Evolutionary conservation across 2,329 filamentous ascomycete species (phyloP).

Genomic region (Rhynchosporium secalis): DNA sequence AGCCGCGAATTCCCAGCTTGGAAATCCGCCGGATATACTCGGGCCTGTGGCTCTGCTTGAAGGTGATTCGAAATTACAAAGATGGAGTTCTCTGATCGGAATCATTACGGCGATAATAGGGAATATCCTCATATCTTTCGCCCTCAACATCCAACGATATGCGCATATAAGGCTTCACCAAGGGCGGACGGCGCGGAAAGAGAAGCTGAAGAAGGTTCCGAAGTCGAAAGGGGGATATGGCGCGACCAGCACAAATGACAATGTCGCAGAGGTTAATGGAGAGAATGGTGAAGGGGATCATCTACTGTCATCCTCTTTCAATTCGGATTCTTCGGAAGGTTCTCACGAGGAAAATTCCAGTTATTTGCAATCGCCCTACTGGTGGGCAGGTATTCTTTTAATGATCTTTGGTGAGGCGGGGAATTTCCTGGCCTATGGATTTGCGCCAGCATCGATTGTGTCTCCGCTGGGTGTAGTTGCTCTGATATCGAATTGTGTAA

Average conservation of each 20-base stretch:
- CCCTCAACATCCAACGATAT: constrained; percentile 94
- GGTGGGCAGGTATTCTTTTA: constrained; percentile 91
- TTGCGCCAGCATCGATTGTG: constrained; percentile 95
- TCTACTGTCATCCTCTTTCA: constrained; percentile 53
- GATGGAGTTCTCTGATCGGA: constrained; percentile 93
- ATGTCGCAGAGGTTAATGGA: constrained; percentile 39
- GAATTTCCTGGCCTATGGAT: constrained; percentile 96
- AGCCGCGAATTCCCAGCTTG: constrained; percentile 12
- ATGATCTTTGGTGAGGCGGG: constrained; percentile 93
- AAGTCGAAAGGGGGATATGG: constrained; percentile 45
- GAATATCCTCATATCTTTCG: constrained; percentile 91
- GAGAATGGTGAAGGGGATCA: constrained; percentile 48
- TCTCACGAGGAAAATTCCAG: constrained; percentile 51
- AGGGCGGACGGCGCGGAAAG: constrained; percentile 61
- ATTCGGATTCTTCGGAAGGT: constrained; percentile 43
- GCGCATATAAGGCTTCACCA: constrained; percentile 83
- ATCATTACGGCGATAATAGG: constrained; percentile 90
- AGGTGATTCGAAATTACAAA: constrained; percentile 52
- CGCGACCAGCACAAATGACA: constrained; percentile 23
- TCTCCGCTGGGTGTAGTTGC: constrained; percentile 96
- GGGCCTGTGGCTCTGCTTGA: constrained; percentile 2
- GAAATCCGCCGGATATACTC: neutral
- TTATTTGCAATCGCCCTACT: constrained; percentile 89
- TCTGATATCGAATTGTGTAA: constrained; percentile 92
- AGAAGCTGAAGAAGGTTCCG: constrained; percentile 53